phyloP scores from a whole-genome alignment of 2,329 filamentous ascomycete species.

The Apiospora hydei region DNA sequence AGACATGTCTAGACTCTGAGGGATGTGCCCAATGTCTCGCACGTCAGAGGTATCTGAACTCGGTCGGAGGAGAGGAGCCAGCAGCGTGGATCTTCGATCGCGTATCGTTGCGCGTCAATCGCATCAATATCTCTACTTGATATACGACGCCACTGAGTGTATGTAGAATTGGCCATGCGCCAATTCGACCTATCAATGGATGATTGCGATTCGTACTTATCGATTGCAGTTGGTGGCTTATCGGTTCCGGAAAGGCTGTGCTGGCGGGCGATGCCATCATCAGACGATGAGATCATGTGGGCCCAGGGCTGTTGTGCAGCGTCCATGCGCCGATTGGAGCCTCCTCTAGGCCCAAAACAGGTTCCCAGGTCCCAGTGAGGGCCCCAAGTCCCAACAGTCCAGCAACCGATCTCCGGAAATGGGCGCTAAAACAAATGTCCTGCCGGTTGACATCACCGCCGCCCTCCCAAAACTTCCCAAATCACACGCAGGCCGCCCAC shows the following conservation, averaged over 20 bases:
- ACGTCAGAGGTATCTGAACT: background rate
- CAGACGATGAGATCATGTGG: slow-evolving; percentile 19
- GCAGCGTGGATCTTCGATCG: background rate
- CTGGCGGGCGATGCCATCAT: background rate
- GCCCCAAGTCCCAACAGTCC: background rate
- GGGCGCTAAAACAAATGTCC: slow-evolving; percentile 1
- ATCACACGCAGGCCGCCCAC: background rate
- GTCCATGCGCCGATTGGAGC: slow-evolving; percentile 1
- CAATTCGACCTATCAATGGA: background rate
- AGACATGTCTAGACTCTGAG: background rate
- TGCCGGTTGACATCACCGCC: slow-evolving; percentile 18
- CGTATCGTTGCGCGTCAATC: background rate
- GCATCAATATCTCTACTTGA: background rate
- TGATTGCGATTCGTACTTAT: background rate
- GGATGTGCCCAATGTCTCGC: background rate
- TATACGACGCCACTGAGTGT: background rate
- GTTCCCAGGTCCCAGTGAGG: background rate
- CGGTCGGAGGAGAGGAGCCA: too few species aligned
- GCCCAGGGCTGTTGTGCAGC: background rate
- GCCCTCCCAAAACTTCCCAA: background rate
- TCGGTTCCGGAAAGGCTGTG: background rate
- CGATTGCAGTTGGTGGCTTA: background rate
- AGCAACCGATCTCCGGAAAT: slow-evolving; percentile 4
- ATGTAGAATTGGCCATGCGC: background rate
- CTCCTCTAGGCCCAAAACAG: slow-evolving; percentile 11